Evolutionary conservation across 2,329 filamentous ascomycete species (phyloP), one percentile per base, ranked within the genome.

Genomic region (Cladobotryum protrusum): DNA sequence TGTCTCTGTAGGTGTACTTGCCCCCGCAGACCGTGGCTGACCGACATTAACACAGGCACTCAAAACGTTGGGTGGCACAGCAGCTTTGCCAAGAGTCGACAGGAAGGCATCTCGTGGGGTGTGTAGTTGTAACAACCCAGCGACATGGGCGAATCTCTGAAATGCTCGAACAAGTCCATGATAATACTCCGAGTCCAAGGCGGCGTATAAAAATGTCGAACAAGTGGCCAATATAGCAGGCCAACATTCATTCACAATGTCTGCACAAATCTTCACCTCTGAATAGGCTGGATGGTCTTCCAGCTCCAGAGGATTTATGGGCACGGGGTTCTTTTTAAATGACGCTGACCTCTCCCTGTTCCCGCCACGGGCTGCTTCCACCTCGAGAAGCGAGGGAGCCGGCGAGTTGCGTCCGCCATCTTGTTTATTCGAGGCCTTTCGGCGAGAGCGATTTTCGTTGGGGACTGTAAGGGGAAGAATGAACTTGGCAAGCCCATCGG

Each of bases 41-140:
- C 77, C 73, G 12, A 71, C 64, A 52, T 77, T 81, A 17, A 81
- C 67, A 49, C 78, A 83, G 2, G 79, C 79, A 14, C 79, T 82
- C 39, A 86, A 72, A 1, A 85, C 75, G 58, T 95, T 92, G 1
- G 89, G 82, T 3, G 93, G 93, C 2, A 97, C 88, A 7, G 93
- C 90, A 40, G 91, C 86, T 69, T 99, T 99, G 0, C 89, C 90
- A 3, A 99, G 73, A 0, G 92, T 96, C 0, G 93, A 97, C 33
- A 99, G 74, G 61, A 99, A 95, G 1, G 93, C 93, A 73, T 99
- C 93, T 56, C 93, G 79, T 0, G 93, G 91, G 0, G 92, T 96
- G 12, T 79, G 74, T 9, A 97, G 78, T 54, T 91, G 83, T 8
- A 99, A 71, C 43, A 99, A 74, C 5, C 93, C 95, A 36, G 93